Conservation (phyloP, 768 basidiomycete genomes). For the Trametes coccinea region DNA sequence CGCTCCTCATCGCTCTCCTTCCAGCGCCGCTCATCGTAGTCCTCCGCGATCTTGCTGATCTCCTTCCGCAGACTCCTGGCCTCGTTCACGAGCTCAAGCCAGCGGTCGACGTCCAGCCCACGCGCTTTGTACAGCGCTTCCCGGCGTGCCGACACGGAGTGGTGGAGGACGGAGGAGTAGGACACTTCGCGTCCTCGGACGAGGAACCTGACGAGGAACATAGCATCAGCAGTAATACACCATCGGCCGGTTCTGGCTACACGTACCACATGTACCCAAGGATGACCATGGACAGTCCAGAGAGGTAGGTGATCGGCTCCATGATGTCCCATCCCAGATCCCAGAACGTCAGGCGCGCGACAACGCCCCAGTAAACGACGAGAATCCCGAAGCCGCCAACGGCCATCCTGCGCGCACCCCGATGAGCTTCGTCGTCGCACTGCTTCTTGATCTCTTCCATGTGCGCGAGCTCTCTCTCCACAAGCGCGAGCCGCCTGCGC, state of each 20-base stretch:
- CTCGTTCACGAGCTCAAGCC: conserved; percentile 55
- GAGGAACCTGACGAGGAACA: conserved; percentile 44
- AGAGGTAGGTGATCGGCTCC: conserved; percentile 72
- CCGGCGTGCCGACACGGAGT: conserved; percentile 58
- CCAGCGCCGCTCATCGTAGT: conserved; percentile 50
- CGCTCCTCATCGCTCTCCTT: conserved; percentile 30
- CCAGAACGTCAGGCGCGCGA: conserved; percentile 67
- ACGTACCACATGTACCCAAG: conserved; percentile 59
- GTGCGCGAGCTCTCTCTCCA: conserved; percentile 44
- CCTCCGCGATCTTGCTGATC: conserved; percentile 57
- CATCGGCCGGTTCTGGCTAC: no score
- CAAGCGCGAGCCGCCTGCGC: conserved; percentile 43
- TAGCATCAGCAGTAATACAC: neutral
- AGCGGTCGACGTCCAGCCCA: conserved; percentile 62
- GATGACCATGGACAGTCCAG: conserved; percentile 59
- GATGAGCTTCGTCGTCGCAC: conserved; percentile 59
- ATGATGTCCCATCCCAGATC: conserved; percentile 65
- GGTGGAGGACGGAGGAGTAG: conserved; percentile 61
- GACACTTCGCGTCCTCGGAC: conserved; percentile 66
- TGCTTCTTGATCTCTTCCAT: conserved; percentile 57
- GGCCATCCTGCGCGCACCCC: conserved; percentile 57
- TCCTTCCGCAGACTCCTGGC: conserved; percentile 50
- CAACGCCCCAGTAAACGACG: conserved; percentile 62
- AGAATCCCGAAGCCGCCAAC: conserved; percentile 59
- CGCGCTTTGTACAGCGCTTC: conserved; percentile 54